Evolutionary conservation across 345 rosid genomes (phyloP), one percentile per base, ranked within the genome.

Genomic region (Salix purpurea): DNA sequence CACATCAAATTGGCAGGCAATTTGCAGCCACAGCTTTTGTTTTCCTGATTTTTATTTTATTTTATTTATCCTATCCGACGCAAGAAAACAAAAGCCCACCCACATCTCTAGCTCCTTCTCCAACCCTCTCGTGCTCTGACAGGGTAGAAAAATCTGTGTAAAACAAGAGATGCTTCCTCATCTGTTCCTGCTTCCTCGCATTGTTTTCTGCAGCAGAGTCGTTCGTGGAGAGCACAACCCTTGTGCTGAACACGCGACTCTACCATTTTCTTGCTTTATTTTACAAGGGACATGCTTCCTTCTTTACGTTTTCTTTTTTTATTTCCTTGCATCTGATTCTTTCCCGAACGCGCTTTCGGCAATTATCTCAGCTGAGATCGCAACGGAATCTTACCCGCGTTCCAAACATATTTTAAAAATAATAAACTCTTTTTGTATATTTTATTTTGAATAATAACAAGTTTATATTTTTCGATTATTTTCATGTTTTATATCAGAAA

Each of bases 21-120:
- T 44, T 87, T 82, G 84, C 82, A 85, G 70, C 96, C 96, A 91
- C 93, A 88, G 78, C 81, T 87, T 89, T 87, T 76, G 5, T 62
- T 72, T 72, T 48, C 46, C 48, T 32, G 78, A 77, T 77, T 78
- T 85, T 76, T 40, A 2, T 40, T 69, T 12, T 13, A 56, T 71
- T 62, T 44, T 54, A 62, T 52, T 54, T 62, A 76, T 65, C 67
- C 75, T 72, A 82, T 76, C 79, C 67, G 34, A 23, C 32, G 62
- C 79, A 73, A 42, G 58, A 81, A 81, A 85, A 82, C 44, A 40
- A 81, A 74, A 77, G 40, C 74, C 79, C 75, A 58, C 79, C 81
- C 84, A 74, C 82, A 79, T 65, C 83, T 82, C 80, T 37, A 42
- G 85, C 73, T 74, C 76, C 89, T 78, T 80, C 87, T 30, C 81